Evolutionary conservation across 2,329 filamentous ascomycete genomes (phyloP), one percentile per base, ranked within the genome.

Genomic region (Paracoccidioides brasiliensis): DNA sequence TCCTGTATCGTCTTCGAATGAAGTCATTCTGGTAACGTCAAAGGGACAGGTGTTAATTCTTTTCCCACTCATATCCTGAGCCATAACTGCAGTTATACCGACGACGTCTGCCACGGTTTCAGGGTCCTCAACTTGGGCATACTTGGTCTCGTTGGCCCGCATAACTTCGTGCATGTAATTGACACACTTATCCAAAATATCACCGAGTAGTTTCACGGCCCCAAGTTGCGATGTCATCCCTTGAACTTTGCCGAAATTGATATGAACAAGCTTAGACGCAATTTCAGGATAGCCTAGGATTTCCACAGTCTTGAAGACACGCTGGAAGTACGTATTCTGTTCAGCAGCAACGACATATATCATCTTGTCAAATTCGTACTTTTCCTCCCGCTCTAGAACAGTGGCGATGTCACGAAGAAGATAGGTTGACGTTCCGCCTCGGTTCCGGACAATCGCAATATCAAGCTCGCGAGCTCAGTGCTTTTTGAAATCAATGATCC

Each of bases 121-220:
- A 0, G 88, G 88, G 68, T 95, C 76, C 64, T 83, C 84, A 15
- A 95, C 83, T 69, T 94, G 88, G 53, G 80, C 74, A 70, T 95
- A 95, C 76, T 95, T 94, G 63, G 79, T 77, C 66, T 86, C 79
- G 69, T 95, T 94, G 71, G 82, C 83, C 68, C 75, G 80, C 89
- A 95, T 94, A 52, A 90, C 86, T 57, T 91, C 85, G 74, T 94
- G 88, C 88, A 95, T 94, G 70, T 88, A 85, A 51, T 91, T 88
- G 63, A 81, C 83, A 4, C 90, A 87, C 58, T 88, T 85, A 37
- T 79, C 77, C 46, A 88, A 74, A 61, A 87, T 86, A 61, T 84
- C 81, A 62, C 80, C 72, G 43, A 79, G 64, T 67, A 84, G 83
- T 65, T 84, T 83, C 62, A 85, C 83, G 0, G 81, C 85, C 46